These are phyloP conservation scores for Magnaporthiopsis poae DNA, from an alignment of 2,329 filamentous ascomycete species.

Conservation along the genomic window DNA sequence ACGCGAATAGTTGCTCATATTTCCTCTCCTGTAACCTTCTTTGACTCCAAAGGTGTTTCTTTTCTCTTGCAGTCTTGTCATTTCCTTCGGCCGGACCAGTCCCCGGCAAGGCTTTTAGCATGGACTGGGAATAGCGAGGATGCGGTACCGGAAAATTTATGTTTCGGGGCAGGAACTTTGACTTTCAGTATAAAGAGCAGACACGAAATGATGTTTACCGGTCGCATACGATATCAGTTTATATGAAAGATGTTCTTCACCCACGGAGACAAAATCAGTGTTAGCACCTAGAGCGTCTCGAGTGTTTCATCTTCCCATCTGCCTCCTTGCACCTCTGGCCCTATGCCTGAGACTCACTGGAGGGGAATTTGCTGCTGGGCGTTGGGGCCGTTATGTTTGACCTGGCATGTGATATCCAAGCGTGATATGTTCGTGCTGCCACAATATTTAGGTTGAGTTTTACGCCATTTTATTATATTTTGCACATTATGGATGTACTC, in stretches of 20 bases:
- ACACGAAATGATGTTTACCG: not conserved
- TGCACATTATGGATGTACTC: not conserved
- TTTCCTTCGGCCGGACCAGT: not conserved
- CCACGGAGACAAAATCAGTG: constrained; percentile 56
- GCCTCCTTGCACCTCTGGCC: constrained; percentile 27
- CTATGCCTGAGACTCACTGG: constrained; percentile 41
- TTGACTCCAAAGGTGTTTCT: too few relatives aligned
- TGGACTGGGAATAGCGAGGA: not conserved
- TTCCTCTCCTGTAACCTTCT: too few relatives aligned
- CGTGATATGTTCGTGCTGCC: constrained; percentile 39
- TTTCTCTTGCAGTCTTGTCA: not conserved
- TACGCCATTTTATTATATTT: not conserved
- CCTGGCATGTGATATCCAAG: too few relatives aligned
- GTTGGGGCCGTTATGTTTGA: constrained; percentile 45
- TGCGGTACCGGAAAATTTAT: not conserved
- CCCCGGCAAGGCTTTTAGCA: too few relatives aligned
- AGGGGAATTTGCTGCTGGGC: constrained; percentile 74
- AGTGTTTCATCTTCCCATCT: constrained; percentile 58
- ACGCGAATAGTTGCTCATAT: too few relatives aligned
- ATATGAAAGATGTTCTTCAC: not conserved
- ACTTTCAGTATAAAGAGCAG: not conserved
- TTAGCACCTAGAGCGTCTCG: constrained; percentile 86
- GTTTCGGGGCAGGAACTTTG: too few relatives aligned
- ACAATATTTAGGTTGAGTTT: constrained; percentile 38
- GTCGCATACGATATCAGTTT: not conserved